These are phyloP conservation scores for Clonostachys solani DNA, from an alignment of 2,329 filamentous ascomycete species.

Conservation along the genomic window DNA sequence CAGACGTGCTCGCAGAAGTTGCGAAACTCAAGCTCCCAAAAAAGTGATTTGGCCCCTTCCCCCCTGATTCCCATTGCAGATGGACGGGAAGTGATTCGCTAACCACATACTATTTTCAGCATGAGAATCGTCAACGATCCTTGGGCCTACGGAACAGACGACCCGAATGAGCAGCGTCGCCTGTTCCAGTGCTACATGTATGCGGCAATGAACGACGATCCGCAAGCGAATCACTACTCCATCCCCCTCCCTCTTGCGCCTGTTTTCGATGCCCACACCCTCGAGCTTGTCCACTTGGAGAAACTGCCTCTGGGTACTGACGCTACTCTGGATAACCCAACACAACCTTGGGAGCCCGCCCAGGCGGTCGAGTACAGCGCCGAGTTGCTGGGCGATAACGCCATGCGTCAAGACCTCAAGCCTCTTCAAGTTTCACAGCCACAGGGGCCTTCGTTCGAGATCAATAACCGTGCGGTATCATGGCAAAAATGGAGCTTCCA, in stretches of 20 bases:
- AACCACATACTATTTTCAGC: not conserved
- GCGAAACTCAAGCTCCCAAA: slow-evolving; percentile 8
- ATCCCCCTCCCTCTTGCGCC: slow-evolving; percentile 8
- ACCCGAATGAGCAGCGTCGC: not conserved
- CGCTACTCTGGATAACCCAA: not conserved
- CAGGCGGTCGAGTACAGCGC: slow-evolving; percentile 5
- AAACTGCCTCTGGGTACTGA: not conserved
- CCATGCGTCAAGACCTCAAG: slow-evolving; percentile 46
- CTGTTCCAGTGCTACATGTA: slow-evolving; percentile 12
- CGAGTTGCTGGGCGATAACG: not conserved
- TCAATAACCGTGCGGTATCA: slow-evolving; percentile 37
- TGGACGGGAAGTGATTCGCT: too few relatives aligned
- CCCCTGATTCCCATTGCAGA: too few relatives aligned
- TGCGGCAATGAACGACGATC: slow-evolving; percentile 4
- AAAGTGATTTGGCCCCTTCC: too few relatives aligned
- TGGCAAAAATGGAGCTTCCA: slow-evolving; percentile 68
- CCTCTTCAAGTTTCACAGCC: slow-evolving; percentile 45
- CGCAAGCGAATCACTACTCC: slow-evolving; percentile 9
- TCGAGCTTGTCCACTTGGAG: slow-evolving; percentile 4
- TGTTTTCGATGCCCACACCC: slow-evolving; percentile 8
- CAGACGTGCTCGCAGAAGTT: slow-evolving; percentile 7
- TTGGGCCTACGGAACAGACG: not conserved
- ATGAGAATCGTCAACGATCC: not conserved
- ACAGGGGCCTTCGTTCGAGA: slow-evolving; percentile 28
- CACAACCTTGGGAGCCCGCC: not conserved